Percentiles rank a stretch among this genome's conserved stretches.
phyloP scores from a whole-genome alignment of 768 basidiomycete genomes.

The Cubamyces lactineus region DNA sequence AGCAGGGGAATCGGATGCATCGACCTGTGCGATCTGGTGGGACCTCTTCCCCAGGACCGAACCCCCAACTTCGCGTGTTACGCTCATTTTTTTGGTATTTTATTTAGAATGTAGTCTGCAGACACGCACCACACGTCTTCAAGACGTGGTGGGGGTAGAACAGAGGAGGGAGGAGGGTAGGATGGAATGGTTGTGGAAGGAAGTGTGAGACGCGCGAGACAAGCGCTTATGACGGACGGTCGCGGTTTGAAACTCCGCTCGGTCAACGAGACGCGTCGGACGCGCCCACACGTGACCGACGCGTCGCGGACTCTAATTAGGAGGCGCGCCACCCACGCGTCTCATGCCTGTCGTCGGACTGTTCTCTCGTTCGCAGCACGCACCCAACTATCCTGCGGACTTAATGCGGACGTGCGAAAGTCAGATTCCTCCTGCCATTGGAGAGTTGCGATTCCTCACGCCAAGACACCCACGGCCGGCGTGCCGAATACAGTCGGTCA shows the following conservation, averaged over 20 bases:
- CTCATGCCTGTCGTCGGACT: too few species aligned
- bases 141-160: slow-evolving; percentile 13
- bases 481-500: slow-evolving; percentile 3
- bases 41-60: slow-evolving; percentile 41
- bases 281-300: slow-evolving; percentile 1
- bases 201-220: slow-evolving; percentile 21
- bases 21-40: slow-evolving; percentile 31
- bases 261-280: slow-evolving; percentile 28
- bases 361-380: not conserved
- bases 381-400: slow-evolving; percentile 1
- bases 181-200: slow-evolving; percentile 24
- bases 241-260: slow-evolving; percentile 34
- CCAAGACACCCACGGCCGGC: slow-evolving; percentile 6
- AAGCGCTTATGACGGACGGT: slow-evolving; percentile 24
- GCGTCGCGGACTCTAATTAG: slow-evolving; percentile 23
- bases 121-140: slow-evolving; percentile 6
- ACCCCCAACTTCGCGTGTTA: slow-evolving; percentile 26
- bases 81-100: slow-evolving; percentile 22
- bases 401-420: slow-evolving; percentile 18
- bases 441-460: slow-evolving; percentile 5
- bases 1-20: slow-evolving; percentile 38
- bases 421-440: not conserved
- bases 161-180: slow-evolving; percentile 15
- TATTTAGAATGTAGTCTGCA: not conserved
- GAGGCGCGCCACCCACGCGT: too few species aligned